Conservation (phyloP, 225 moss, liverwort and hornwort species). For the Polytrichum formosum region DNA sequence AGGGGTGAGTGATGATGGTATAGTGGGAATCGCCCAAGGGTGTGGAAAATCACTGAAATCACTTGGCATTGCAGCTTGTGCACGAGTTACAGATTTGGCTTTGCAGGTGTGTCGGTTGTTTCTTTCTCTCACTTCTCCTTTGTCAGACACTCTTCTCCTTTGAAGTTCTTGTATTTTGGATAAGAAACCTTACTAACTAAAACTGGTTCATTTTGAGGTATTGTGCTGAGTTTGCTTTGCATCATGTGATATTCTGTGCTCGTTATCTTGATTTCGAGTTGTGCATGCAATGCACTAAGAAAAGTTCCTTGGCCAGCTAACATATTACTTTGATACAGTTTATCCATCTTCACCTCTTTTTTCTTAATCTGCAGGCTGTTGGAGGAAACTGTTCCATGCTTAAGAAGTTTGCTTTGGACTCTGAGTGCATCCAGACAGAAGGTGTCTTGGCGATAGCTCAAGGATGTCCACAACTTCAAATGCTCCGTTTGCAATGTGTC, state of each 20-base stretch:
- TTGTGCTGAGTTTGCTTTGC: no score
- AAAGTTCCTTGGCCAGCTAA: no score
- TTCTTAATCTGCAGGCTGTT: slow-evolving; percentile 32
- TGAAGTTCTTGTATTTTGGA: no score
- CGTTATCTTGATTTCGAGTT: no score
- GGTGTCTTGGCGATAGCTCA: slow-evolving; percentile 69
- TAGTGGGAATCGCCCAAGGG: slow-evolving; percentile 62
- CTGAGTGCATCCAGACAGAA: slow-evolving; percentile 58
- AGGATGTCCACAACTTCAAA: slow-evolving; percentile 54
- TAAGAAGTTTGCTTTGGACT: slow-evolving; percentile 64
- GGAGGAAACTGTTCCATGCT: slow-evolving; percentile 48
- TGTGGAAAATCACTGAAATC: slow-evolving; percentile 66
- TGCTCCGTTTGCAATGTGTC: slow-evolving; percentile 58
- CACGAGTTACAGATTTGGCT: slow-evolving; percentile 57
- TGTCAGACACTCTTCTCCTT: neutral
- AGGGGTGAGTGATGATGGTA: slow-evolving; percentile 57
- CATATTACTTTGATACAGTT: no score
- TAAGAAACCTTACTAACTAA: no score
- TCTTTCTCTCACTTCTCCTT: neutral
- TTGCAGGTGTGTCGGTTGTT: slow-evolving; percentile 23
- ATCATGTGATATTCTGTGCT: no score
- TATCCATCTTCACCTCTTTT: no score
- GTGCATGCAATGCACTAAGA: no score
- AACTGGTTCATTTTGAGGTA: no score
- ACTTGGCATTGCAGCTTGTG: slow-evolving; percentile 67